Evolutionary conservation across 768 basidiomycete genomes (phyloP), one percentile per base, ranked within the genome.

Genomic region (Asterophora parasitica): DNA sequence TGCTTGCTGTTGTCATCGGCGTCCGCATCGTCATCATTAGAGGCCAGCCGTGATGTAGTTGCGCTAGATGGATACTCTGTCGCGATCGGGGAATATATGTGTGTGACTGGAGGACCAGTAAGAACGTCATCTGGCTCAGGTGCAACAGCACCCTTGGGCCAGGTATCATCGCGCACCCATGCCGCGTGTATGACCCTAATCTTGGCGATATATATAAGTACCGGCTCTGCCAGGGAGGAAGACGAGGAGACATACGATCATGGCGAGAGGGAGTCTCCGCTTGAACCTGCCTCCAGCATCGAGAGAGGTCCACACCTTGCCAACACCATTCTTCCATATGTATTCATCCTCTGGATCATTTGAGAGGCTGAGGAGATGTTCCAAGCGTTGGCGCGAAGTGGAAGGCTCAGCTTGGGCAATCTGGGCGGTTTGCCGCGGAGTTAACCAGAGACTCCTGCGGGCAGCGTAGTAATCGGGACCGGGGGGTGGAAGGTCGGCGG

Each of bases 101-200:
- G 36, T n/a, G 57, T 46, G 15, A 53, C 37, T 5, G 52, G 49
- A 6, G 53, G 42, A 27, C 55, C 58, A 27, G 57, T 58, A 11
- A 71, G 54, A 38, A 72, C 69, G 37, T 85, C 78, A 56, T 86
- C 84, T 11, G 83, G 73, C 44, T 81, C 78, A 7, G 79, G 83
- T n/a, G 67, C 84, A 3, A 70, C 64, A 31, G 76, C 70, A 13
- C 77, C 81, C 32, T 67, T 65, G 15, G 88, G 88, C 88, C 88
- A 91, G 37, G 83, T 88, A 41, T 79, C 72, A 51, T 91, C 87
- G 42, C 78, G 78, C 38, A 85, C 63, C 88, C 88, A 91, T 30
- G 82, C 81, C 28, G 82, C 77, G 56, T 86, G 78, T 37, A 88
- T 64, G 49, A 91, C 73, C 58, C 84, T 83, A 58, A 88, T 76